phyloP scores from a whole-genome alignment of 371 early-diverging fungal genomes.

The Mucor saturninus region DNA sequence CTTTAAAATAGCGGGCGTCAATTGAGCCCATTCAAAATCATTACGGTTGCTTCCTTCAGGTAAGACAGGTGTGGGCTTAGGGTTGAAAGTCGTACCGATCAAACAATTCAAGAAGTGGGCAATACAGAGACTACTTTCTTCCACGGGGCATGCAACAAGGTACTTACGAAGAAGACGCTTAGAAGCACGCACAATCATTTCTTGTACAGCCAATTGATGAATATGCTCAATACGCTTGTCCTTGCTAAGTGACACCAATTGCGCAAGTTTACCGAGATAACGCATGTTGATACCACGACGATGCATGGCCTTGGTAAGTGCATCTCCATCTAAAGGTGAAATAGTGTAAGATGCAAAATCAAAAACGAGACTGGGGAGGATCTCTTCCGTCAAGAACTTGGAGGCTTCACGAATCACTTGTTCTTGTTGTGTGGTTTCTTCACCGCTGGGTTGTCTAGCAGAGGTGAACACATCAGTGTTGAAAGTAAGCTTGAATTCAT shows the following conservation, averaged over 20 bases:
- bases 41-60: constrained; percentile 36
- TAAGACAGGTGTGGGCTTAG: constrained; percentile 55
- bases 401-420: constrained; percentile 76
- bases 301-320: constrained; percentile 86
- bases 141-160: constrained; percentile 60
- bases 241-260: constrained; percentile 61
- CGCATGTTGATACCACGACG: constrained; percentile 97
- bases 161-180: constrained; percentile 83
- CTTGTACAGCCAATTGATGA: constrained; percentile 65
- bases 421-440: constrained; percentile 47
- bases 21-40: constrained; percentile 50
- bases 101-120: constrained; percentile 87
- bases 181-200: constrained; percentile 86
- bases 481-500: constrained; percentile 75
- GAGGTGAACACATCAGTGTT: constrained; percentile 83
- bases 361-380: constrained; percentile 74
- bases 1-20: constrained; percentile 69
- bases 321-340: constrained; percentile 82
- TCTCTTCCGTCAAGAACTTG: constrained; percentile 71
- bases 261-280: constrained; percentile 82
- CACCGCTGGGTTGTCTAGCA: constrained; percentile 43
- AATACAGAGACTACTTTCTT: constrained; percentile 66
- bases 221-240: constrained; percentile 64
- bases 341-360: constrained; percentile 77
- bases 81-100: constrained; percentile 64